Evolutionary conservation across 2,329 filamentous ascomycete genomes (phyloP).

Genomic region (Hansfordia pulvinata): DNA sequence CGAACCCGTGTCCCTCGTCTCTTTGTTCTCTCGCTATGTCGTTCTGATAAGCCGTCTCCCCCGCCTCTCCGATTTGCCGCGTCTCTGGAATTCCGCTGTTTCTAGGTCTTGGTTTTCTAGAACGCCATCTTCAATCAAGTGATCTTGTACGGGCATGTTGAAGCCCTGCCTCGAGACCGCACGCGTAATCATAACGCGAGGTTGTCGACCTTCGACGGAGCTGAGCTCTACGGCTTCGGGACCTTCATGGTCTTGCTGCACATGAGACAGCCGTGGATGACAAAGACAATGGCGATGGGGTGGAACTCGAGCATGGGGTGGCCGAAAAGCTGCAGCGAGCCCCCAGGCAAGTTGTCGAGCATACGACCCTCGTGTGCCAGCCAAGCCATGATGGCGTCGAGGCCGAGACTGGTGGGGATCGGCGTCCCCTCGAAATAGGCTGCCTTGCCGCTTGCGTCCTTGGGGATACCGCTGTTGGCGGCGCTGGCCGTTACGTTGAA

Average conservation of each 20-base stretch:
- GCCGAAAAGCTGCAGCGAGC: slow-evolving; percentile 52
- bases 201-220: slow-evolving; percentile 5
- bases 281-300: slow-evolving; percentile 66
- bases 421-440: slow-evolving; percentile 95
- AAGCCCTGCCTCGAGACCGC: too few species aligned
- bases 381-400: slow-evolving; percentile 77
- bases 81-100: too few species aligned
- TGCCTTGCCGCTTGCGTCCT: slow-evolving; percentile 83
- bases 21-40: too few species aligned
- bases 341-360: slow-evolving; percentile 64
- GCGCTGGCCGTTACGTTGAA: slow-evolving; percentile 98
- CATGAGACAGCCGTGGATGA: slow-evolving; percentile 88
- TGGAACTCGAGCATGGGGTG: slow-evolving; percentile 71
- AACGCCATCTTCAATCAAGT: too few species aligned
- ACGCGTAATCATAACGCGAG: too few species aligned
- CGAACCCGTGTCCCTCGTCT: not conserved
- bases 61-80: too few species aligned
- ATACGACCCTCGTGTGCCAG: slow-evolving; percentile 77
- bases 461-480: slow-evolving; percentile 74
- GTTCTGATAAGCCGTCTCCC: too few species aligned
- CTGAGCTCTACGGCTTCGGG: slow-evolving; percentile 55
- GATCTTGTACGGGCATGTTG: too few species aligned
- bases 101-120: too few species aligned
- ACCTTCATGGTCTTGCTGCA: slow-evolving; percentile 90
- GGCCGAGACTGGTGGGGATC: slow-evolving; percentile 76